phyloP scores from a whole-genome alignment of 1,284 basidiomycete genomes.

The Porodaedalea pini region DNA sequence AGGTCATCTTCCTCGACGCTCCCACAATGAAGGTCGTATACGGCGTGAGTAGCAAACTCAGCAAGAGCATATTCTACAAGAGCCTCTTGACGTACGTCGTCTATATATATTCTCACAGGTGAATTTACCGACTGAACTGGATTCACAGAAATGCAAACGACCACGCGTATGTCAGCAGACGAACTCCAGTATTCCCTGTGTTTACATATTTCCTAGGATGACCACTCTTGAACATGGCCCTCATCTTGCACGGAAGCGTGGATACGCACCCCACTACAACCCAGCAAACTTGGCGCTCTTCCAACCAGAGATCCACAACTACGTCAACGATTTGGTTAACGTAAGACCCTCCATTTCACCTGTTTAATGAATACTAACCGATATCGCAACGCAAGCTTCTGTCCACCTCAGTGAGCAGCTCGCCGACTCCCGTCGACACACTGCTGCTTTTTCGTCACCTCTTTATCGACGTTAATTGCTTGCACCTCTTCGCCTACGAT shows the following conservation, averaged over 20 bases:
- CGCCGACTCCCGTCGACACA: slow-evolving; percentile 16
- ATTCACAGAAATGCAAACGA: slow-evolving; percentile 23
- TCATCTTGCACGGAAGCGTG: slow-evolving; percentile 19
- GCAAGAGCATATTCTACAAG: slow-evolving; percentile 29
- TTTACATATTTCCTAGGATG: slow-evolving; percentile 17
- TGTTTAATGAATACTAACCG: not conserved
- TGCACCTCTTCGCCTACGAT: slow-evolving; percentile 19
- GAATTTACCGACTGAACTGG: not conserved
- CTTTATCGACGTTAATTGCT: slow-evolving; percentile 20
- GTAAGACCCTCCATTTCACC: slow-evolving; percentile 9
- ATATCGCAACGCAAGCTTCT: not conserved
- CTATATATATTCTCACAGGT: not conserved
- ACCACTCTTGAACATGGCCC: slow-evolving; percentile 20
- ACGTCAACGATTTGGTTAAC: slow-evolving; percentile 16
- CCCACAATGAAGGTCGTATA: slow-evolving; percentile 23
- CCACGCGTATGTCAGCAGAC: slow-evolving; percentile 22
- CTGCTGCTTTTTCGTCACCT: slow-evolving; percentile 23
- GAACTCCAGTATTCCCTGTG: not conserved
- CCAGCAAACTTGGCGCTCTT: slow-evolving; percentile 21
- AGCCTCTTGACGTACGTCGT: slow-evolving; percentile 15
- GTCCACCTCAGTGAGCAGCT: not conserved
- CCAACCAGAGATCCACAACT: slow-evolving; percentile 22
- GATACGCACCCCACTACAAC: slow-evolving; percentile 23
- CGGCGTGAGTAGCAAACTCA: slow-evolving; percentile 20
- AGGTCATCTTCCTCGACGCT: slow-evolving; percentile 22